Percentiles rank a stretch among this genome's conserved stretches.
phyloP scores from a whole-genome alignment of 345 rosid species.

The Populus alba region DNA sequence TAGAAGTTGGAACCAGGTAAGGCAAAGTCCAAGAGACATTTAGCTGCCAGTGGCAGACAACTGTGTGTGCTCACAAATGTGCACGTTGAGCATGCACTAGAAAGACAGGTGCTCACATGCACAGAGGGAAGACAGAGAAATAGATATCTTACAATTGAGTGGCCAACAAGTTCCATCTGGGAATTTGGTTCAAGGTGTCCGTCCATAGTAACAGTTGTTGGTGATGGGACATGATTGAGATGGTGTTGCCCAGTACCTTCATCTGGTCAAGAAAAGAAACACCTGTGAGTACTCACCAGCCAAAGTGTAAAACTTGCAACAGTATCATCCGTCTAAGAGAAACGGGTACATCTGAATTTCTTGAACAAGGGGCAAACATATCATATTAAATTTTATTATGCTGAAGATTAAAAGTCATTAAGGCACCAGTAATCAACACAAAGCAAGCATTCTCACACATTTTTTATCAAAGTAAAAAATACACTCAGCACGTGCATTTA shows the following conservation, averaged over 20 bases:
- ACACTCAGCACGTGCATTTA: neutral
- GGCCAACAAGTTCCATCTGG: conserved; percentile 65
- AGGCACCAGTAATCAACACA: neutral
- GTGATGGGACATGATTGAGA: conserved; percentile 23
- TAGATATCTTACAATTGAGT: conserved; percentile 51
- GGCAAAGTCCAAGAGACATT: conserved; percentile 8
- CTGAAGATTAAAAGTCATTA: neutral
- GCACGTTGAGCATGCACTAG: neutral
- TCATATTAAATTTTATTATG: neutral
- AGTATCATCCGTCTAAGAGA: neutral
- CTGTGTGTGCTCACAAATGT: neutral
- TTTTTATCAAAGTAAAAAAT: neutral
- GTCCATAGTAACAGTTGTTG: conserved; percentile 24
- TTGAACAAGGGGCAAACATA: neutral
- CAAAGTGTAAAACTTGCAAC: neutral
- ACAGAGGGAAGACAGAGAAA: neutral
- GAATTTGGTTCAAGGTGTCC: conserved; percentile 44
- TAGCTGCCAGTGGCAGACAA: neutral
- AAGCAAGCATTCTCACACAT: neutral
- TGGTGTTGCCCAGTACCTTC: conserved; percentile 28
- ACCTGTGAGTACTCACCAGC: neutral
- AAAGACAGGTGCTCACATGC: neutral
- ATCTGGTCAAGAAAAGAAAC: conserved; percentile 31
- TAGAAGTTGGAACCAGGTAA: neutral
- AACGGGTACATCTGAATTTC: neutral